Base-by-base conservation (phyloP, 192 early-diverging fungal genomes). In the Linnemannia exigua region DNA sequence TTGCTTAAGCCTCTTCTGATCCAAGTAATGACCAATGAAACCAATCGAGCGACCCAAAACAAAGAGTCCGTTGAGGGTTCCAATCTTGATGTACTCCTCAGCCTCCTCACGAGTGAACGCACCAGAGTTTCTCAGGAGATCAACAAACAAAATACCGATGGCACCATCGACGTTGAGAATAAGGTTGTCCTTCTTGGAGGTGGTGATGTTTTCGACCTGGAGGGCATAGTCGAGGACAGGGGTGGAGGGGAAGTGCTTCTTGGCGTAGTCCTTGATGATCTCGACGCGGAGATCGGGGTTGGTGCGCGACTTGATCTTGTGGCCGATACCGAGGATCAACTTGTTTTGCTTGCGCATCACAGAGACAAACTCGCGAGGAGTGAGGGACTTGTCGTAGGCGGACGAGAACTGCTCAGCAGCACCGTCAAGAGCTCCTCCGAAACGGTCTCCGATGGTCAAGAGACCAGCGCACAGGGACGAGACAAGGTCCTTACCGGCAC, bases 301-400 rank as follows among this genome's bases (percentile, higher is more conserved):
- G 82, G 96, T 99, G 80, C 98, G 93, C 67, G 96, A 97, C 91
- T 99, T 99, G 93, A 99, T 97, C 93, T 98, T 98, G 95, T 99
- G 98, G 33, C 98, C 98, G 77, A 99, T 99, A 79, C 98, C 98
- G 77, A 97, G 92, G 87, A 99, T 99, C 81, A 99, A 91, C 93
- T 98, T 96, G 95, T 98, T 96, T 81, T 94, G 92, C 90, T 96
- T 96, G 71, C 98, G 94, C 96, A 97, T 97, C 36, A 94, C 93
- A 82, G 94, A 92, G 33, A 99, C 98, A 79, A 97, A 99, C 89
- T 98, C 97, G 74, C 95, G 94, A 61, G 98, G 97, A 28, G 96
- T 93, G 81, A 97, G 90, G 54, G 94, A 93, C 90, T 95, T 93
- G 90, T 99, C 98, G 89, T 98, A 99, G 20, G 98, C 97, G 51